Evolutionary conservation across 805 yeast genomes (phyloP).

Genomic region (Lachancea nothofagi): DNA sequence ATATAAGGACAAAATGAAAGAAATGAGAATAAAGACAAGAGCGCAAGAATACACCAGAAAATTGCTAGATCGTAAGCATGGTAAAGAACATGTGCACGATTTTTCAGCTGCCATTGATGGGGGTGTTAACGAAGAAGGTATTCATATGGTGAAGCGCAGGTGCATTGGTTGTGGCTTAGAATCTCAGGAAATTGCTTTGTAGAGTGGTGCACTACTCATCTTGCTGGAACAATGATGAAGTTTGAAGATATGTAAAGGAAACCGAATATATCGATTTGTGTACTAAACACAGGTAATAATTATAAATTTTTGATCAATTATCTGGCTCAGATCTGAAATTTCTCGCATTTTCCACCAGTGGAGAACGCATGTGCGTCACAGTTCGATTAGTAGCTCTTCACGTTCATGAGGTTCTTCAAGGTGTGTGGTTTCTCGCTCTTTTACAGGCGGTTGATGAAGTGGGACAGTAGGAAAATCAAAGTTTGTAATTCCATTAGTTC

Average conservation of each 20-base stretch:
- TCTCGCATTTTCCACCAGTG: background rate
- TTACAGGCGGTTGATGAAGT: slow-evolving; percentile 20
- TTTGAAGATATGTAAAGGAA: too few relatives aligned
- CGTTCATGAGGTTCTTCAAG: slow-evolving; percentile 12
- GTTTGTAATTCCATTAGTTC: slow-evolving; percentile 30
- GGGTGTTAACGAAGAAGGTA: slow-evolving; percentile 39
- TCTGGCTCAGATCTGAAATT: background rate
- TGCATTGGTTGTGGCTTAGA: slow-evolving; percentile 82
- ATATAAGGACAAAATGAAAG: slow-evolving; percentile 70
- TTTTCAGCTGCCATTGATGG: slow-evolving; percentile 58
- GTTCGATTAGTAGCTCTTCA: slow-evolving; percentile 29
- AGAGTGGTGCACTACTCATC: background rate
- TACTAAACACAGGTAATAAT: background rate
- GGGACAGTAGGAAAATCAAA: slow-evolving; percentile 41
- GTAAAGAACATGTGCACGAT: slow-evolving; percentile 64
- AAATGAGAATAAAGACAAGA: slow-evolving; percentile 86
- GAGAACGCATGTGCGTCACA: slow-evolving; percentile 11
- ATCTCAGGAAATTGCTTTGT: slow-evolving; percentile 65
- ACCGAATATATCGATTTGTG: too few relatives aligned
- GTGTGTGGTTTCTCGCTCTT: slow-evolving; percentile 6
- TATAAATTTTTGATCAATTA: too few relatives aligned
- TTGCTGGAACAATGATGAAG: background rate
- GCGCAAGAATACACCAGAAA: slow-evolving; percentile 84
- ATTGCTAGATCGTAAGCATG: slow-evolving; percentile 53
- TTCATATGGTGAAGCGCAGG: slow-evolving; percentile 46